These are phyloP conservation scores for Alternaria brassicae DNA, from an alignment of 2,329 filamentous ascomycete species.

Conservation along the genomic window DNA sequence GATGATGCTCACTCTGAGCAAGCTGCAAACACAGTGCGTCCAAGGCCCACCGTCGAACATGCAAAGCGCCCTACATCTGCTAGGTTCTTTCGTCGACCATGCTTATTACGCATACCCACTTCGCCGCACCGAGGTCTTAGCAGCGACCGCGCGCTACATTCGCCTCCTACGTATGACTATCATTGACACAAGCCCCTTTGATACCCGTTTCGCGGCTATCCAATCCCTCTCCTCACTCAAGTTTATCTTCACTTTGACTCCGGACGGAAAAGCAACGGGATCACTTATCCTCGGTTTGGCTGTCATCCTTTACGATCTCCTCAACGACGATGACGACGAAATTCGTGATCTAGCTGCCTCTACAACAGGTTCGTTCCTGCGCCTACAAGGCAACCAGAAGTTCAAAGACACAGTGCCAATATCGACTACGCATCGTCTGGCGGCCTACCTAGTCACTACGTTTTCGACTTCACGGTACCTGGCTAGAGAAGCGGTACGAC, in stretches of 20 bases:
- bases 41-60: constrained; percentile 38
- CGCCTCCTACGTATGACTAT: constrained; percentile 41
- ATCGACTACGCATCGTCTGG: constrained; percentile 54
- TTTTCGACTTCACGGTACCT: constrained; percentile 48
- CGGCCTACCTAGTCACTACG: constrained; percentile 40
- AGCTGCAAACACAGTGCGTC: constrained; percentile 40
- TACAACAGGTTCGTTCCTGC: constrained; percentile 59
- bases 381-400: constrained; percentile 11
- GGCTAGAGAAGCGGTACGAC: constrained; percentile 46
- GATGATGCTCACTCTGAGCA: constrained; percentile 24
- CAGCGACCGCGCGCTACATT: constrained; percentile 34
- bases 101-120: constrained; percentile 20
- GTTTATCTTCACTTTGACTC: constrained; percentile 27
- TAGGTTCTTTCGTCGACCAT: constrained; percentile 44
- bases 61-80: constrained; percentile 41
- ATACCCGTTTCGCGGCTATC: constrained; percentile 68
- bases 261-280: constrained; percentile 14
- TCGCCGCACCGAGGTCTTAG: constrained; percentile 12
- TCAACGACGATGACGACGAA: constrained; percentile 90
- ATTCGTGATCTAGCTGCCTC: constrained; percentile 71
- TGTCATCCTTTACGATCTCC: constrained; percentile 56
- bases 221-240: constrained; percentile 60
- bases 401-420: constrained; percentile 56
- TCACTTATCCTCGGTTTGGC: constrained; percentile 32
- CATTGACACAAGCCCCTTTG: constrained; percentile 60